These are phyloP conservation scores for Fusarium sp. DNA, from an alignment of 2,329 filamentous ascomycete species.

Conservation along the genomic window DNA sequence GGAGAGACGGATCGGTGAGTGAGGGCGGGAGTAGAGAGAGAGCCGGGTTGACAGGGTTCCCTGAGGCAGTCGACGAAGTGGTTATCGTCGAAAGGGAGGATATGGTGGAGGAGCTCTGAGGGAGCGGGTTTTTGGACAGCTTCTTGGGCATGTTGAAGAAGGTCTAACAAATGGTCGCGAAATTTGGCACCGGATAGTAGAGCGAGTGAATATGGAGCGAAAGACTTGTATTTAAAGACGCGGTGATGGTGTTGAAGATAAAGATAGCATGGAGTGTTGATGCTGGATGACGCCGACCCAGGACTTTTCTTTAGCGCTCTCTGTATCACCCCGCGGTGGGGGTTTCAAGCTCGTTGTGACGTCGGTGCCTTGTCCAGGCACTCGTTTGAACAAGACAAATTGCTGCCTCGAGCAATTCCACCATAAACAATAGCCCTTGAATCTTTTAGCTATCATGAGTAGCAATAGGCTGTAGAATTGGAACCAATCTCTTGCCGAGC, in stretches of 20 bases:
- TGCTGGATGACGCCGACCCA: constrained; percentile 1
- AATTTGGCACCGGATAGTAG: neutral
- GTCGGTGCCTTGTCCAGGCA: constrained; percentile 1
- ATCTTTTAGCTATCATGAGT: neutral
- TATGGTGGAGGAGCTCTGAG: constrained; percentile 35
- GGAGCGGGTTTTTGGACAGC: constrained; percentile 45
- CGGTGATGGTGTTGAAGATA: constrained; percentile 6
- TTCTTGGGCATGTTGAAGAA: constrained; percentile 47
- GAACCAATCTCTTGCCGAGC: neutral
- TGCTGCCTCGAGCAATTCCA: neutral
- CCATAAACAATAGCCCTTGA: neutral
- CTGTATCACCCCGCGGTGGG: constrained; percentile 19
- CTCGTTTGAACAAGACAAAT: neutral
- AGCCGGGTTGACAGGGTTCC: constrained; percentile 50
- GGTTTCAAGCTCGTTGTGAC: neutral
- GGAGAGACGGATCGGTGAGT: constrained; percentile 65
- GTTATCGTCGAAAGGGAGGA: constrained; percentile 34
- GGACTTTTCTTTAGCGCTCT: constrained; percentile 13
- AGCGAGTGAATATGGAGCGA: neutral
- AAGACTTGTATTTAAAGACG: neutral
- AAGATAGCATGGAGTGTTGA: constrained; percentile 11
- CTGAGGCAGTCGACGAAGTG: constrained; percentile 46
- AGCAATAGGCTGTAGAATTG: neutral
- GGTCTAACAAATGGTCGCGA: neutral
- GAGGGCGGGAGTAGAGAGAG: constrained; percentile 51